phyloP scores from a whole-genome alignment of 148 eudicot species.

The Beta vulgaris region DNA sequence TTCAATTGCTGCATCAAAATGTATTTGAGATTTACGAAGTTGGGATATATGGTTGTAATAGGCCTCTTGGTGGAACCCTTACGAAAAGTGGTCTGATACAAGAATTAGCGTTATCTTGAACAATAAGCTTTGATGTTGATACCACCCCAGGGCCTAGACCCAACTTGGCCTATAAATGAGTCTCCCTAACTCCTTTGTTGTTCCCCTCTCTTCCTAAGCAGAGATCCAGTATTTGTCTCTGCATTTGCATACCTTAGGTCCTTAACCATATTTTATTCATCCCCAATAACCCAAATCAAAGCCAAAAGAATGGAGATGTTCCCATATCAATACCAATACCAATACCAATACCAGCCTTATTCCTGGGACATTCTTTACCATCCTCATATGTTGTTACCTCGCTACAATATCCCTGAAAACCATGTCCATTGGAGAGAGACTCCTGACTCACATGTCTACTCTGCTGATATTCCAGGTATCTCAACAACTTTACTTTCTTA shows the following conservation, averaged over 20 bases:
- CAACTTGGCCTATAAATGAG: constrained; percentile 19
- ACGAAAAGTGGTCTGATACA: no score
- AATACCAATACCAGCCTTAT: constrained; percentile 43
- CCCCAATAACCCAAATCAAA: background rate
- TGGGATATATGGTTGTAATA: no score
- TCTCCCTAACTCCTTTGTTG: background rate
- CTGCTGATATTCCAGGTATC: constrained; percentile 63
- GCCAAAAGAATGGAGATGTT: constrained; percentile 46
- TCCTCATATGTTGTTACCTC: constrained; percentile 39
- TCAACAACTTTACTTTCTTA: background rate
- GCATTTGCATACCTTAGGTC: background rate
- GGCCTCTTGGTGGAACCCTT: no score
- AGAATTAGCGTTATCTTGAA: no score
- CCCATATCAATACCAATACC: no score
- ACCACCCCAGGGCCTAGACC: background rate
- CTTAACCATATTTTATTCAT: background rate
- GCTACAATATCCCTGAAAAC: constrained; percentile 50
- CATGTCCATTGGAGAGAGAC: constrained; percentile 70
- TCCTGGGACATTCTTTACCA: constrained; percentile 35
- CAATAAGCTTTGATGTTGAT: background rate
- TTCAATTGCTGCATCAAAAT: no score
- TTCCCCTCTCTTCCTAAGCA: background rate
- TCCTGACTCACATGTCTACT: constrained; percentile 72
- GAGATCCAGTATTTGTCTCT: background rate
- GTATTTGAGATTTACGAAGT: no score